Percentiles rank a stretch among this genome's conserved stretches.
Conservation (phyloP, 1,284 basidiomycete genomes). For the Heterobasidion parviporum region DNA sequence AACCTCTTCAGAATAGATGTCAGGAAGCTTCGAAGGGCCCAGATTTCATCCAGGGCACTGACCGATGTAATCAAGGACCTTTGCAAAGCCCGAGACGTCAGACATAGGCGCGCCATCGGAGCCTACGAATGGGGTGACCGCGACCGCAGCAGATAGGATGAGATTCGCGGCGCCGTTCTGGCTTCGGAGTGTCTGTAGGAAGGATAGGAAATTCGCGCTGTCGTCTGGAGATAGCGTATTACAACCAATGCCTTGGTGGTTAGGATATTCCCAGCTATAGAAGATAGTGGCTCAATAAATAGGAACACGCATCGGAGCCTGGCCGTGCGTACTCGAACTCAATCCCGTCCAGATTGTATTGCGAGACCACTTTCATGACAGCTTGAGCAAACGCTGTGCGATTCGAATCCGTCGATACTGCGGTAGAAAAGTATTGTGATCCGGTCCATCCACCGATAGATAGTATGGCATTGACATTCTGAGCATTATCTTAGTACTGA, state of each 20-base stretch:
- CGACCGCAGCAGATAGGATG: conserved; percentile 51
- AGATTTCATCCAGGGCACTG: not conserved
- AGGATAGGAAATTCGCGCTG: conserved; percentile 48
- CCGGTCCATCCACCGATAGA: conserved; percentile 89
- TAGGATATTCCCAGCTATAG: conserved; percentile 82
- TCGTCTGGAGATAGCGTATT: conserved; percentile 58
- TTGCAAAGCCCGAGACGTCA: conserved; percentile 52
- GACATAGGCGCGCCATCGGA: conserved; percentile 39
- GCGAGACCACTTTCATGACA: conserved; percentile 48
- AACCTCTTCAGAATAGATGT: conserved; percentile 21
- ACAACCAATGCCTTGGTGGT: conserved; percentile 53
- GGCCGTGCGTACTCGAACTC: conserved; percentile 68
- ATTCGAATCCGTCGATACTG: conserved; percentile 52
- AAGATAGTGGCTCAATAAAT: not conserved
- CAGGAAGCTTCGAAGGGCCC: too few relatives aligned
- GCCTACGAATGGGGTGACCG: conserved; percentile 48
- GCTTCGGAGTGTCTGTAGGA: conserved; percentile 43
- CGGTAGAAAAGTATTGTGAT: conserved; percentile 68
- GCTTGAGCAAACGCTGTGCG: conserved; percentile 64
- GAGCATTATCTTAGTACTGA: conserved; percentile 4
- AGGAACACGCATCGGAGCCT: not conserved
- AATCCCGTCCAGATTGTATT: conserved; percentile 73
- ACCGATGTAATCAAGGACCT: conserved; percentile 56
- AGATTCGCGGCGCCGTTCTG: conserved; percentile 18
- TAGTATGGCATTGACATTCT: conserved; percentile 65